phyloP scores from a whole-genome alignment of 2,329 filamentous ascomycete species.

The Tricladium varicosporioides region DNA sequence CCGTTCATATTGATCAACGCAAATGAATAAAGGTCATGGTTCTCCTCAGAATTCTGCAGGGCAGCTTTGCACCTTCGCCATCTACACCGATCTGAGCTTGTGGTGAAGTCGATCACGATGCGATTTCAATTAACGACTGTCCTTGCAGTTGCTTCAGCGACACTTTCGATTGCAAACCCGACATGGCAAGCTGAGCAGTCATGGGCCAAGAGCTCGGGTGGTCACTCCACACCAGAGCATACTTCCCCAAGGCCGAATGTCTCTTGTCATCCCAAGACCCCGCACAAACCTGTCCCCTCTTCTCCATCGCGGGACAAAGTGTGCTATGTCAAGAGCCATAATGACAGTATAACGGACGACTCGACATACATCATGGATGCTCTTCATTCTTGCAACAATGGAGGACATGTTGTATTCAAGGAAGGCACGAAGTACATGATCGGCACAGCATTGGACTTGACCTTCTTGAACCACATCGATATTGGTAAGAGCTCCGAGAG shows the following conservation, averaged over 20 bases:
- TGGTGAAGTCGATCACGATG: slow-evolving; percentile 23
- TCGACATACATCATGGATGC: slow-evolving; percentile 50
- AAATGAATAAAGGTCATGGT: slow-evolving; percentile 21
- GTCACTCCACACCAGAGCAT: slow-evolving; percentile 17
- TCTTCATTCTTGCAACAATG: slow-evolving; percentile 57
- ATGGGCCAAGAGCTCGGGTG: slow-evolving; percentile 13
- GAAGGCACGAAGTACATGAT: slow-evolving; percentile 57
- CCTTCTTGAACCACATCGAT: slow-evolving; percentile 62
- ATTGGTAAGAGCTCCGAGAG: slow-evolving; percentile 42
- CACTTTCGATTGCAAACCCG: slow-evolving; percentile 24
- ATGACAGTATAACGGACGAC: slow-evolving; percentile 32
- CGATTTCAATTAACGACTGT: slow-evolving; percentile 23
- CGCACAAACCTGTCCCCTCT: slow-evolving; percentile 15
- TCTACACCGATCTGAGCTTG: not conserved
- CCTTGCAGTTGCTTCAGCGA: slow-evolving; percentile 24
- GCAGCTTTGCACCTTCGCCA: not conserved
- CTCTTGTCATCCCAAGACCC: slow-evolving; percentile 23
- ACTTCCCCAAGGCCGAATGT: slow-evolving; percentile 26
- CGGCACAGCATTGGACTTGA: slow-evolving; percentile 63
- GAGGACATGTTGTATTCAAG: slow-evolving; percentile 56
- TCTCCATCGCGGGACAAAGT: slow-evolving; percentile 22
- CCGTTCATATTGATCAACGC: not conserved
- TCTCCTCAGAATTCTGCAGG: not conserved
- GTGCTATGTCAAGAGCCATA: slow-evolving; percentile 30
- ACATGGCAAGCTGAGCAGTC: slow-evolving; percentile 17